Conservation (phyloP, 192 early-diverging fungal species). For the Backusella sp. region DNA sequence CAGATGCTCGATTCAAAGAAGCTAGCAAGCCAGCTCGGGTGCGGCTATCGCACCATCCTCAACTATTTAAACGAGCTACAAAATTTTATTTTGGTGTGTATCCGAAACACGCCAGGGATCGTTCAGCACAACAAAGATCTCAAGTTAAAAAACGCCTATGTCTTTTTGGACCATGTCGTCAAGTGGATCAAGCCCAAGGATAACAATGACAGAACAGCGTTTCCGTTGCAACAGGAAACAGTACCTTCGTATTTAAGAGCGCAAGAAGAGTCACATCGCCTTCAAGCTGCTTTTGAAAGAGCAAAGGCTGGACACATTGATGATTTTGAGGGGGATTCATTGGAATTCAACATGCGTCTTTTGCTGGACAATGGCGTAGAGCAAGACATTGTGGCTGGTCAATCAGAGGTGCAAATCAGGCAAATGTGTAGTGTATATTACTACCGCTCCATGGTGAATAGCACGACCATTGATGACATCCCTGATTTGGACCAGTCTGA, state of each 20-base stretch:
- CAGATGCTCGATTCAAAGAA: neutral
- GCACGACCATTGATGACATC: neutral
- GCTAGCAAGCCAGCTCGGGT: neutral
- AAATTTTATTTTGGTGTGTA: neutral
- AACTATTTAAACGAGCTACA: neutral
- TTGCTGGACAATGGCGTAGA: neutral
- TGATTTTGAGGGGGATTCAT: neutral
- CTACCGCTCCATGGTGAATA: neutral
- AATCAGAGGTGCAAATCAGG: neutral
- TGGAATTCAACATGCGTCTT: neutral
- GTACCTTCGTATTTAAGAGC: neutral
- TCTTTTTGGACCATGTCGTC: neutral
- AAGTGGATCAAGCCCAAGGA: neutral
- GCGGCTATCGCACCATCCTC: neutral
- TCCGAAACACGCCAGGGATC: neutral
- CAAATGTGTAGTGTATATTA: neutral
- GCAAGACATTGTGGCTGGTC: neutral
- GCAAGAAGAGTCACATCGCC: neutral
- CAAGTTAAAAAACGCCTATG: neutral
- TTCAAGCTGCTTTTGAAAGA: neutral
- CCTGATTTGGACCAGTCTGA: neutral
- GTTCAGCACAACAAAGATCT: neutral
- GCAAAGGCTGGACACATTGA: neutral
- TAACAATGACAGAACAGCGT: neutral
- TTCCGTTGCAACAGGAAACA: neutral